phyloP scores from a whole-genome alignment of 2,329 filamentous ascomycete genomes.

The Penicillium sp. region DNA sequence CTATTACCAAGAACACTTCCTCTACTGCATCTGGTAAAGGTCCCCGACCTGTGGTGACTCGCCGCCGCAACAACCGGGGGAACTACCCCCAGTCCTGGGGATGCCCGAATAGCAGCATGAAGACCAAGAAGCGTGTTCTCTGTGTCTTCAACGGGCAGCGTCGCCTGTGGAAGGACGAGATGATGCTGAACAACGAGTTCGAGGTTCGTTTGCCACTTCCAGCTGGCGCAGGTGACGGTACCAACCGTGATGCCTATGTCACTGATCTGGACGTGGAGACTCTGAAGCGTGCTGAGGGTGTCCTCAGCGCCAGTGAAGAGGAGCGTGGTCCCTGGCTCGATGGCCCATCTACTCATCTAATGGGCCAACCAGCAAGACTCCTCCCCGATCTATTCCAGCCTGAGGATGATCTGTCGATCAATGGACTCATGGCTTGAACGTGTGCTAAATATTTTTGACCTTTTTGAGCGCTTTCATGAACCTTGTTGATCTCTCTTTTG shows the following conservation, averaged over 20 bases:
- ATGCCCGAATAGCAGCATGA: constrained; percentile 89
- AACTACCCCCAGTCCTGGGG: constrained; percentile 95
- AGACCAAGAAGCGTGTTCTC: constrained; percentile 95
- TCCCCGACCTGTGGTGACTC: constrained; percentile 60
- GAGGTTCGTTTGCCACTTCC: constrained; percentile 84
- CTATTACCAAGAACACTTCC: constrained; percentile 42
- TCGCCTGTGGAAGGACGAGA: constrained; percentile 93
- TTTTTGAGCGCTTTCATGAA: background rate
- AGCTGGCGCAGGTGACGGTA: constrained; percentile 76
- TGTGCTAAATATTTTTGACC: background rate
- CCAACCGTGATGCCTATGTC: constrained; percentile 77
- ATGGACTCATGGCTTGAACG: constrained; percentile 34
- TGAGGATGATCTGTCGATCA: constrained; percentile 36
- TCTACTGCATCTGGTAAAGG: constrained; percentile 71
- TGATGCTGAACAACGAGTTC: constrained; percentile 95
- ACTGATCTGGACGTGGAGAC: constrained; percentile 94
- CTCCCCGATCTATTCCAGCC: constrained; percentile 31
- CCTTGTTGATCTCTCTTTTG: background rate
- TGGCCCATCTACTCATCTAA: constrained; percentile 28
- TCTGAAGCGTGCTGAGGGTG: constrained; percentile 79
- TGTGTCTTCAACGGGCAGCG: constrained; percentile 87
- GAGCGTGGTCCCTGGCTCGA: constrained; percentile 81
- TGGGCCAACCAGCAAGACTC: constrained; percentile 35
- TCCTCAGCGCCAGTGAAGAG: constrained; percentile 75
- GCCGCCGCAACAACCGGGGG: constrained; percentile 85